Evolutionary conservation across 2,329 filamentous ascomycete species (phyloP).

Genomic region (Fusarium albidum): DNA sequence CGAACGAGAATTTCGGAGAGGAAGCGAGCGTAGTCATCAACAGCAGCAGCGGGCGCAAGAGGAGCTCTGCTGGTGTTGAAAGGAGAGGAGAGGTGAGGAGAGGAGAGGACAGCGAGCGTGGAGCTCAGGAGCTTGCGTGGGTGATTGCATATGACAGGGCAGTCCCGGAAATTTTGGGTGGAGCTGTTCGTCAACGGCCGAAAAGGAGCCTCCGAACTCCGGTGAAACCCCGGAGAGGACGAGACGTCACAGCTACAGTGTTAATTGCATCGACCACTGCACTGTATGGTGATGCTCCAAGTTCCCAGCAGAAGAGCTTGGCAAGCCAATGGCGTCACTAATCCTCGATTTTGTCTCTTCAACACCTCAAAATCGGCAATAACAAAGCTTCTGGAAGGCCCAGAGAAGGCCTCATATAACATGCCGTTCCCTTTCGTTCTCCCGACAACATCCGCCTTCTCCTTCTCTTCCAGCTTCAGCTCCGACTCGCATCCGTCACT

Average conservation of each 20-base stretch:
- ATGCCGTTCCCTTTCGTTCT: conserved; percentile 94
- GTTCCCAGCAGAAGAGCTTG: conserved; percentile 31
- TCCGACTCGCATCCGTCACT: conserved; percentile 90
- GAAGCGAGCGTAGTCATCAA: conserved; percentile 32
- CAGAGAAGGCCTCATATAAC: conserved; percentile 33
- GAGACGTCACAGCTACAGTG: conserved; percentile 23
- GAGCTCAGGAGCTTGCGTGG: conserved; percentile 21
- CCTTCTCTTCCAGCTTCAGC: conserved; percentile 78
- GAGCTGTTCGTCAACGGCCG: conserved; percentile 17
- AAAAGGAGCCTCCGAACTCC: conserved; percentile 38
- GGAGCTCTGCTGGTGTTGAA: conserved; percentile 17
- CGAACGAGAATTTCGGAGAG: conserved; percentile 11
- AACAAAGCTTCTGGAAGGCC: too few relatives aligned
- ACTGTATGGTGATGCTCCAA: conserved; percentile 39
- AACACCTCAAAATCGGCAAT: not conserved
- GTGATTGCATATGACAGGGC: conserved; percentile 19
- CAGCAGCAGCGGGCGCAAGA: conserved; percentile 12
- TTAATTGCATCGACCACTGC: not conserved
- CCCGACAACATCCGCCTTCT: conserved; percentile 88
- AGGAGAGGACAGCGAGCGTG: conserved; percentile 22
- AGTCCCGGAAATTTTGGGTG: conserved; percentile 36
- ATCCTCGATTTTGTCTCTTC: not conserved
- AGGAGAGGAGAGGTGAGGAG: too few relatives aligned
- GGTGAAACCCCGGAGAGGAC: conserved; percentile 29
- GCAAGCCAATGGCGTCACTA: conserved; percentile 21